Evolutionary conservation across 345 rosid genomes (phyloP).

Genomic region (Lepidium africanum): DNA sequence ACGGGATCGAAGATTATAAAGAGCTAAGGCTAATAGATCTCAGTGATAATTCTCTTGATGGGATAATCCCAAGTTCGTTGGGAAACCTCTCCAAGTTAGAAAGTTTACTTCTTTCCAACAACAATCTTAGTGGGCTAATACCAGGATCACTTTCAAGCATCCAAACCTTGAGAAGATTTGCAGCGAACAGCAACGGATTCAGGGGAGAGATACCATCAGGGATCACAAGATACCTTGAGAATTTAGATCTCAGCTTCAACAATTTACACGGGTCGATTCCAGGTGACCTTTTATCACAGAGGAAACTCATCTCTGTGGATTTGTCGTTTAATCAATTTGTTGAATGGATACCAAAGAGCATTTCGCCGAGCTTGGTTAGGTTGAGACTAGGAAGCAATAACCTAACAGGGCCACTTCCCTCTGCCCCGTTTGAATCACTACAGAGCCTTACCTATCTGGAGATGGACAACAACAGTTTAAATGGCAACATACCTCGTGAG

Average conservation of each 20-base stretch:
- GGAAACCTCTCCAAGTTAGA: slow-evolving; percentile 44
- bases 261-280: slow-evolving; percentile 42
- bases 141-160: slow-evolving; percentile 40
- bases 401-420: slow-evolving; percentile 35
- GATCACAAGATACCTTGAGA: slow-evolving; percentile 37
- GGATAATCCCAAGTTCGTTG: slow-evolving; percentile 43
- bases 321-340: slow-evolving; percentile 43
- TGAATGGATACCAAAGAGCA: slow-evolving; percentile 40
- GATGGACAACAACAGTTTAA: slow-evolving; percentile 55
- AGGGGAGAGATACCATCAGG: slow-evolving; percentile 40
- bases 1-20: slow-evolving; percentile 25
- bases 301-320: slow-evolving; percentile 38
- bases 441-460: slow-evolving; percentile 49
- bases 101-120: slow-evolving; percentile 45
- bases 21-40: slow-evolving; percentile 48
- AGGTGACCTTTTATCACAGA: slow-evolving; percentile 31
- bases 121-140: slow-evolving; percentile 37
- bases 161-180: slow-evolving; percentile 41
- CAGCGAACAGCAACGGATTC: slow-evolving; percentile 50
- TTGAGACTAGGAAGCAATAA: slow-evolving; percentile 62
- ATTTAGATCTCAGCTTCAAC: slow-evolving; percentile 60
- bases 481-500: slow-evolving; percentile 35
- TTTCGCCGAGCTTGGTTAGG: slow-evolving; percentile 45
- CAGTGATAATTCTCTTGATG: slow-evolving; percentile 36
- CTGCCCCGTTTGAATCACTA: slow-evolving; percentile 20